Evolutionary conservation across 495 filamentous ascomycete genomes (phyloP).

Genomic region (Trypethelium eluteriae): DNA sequence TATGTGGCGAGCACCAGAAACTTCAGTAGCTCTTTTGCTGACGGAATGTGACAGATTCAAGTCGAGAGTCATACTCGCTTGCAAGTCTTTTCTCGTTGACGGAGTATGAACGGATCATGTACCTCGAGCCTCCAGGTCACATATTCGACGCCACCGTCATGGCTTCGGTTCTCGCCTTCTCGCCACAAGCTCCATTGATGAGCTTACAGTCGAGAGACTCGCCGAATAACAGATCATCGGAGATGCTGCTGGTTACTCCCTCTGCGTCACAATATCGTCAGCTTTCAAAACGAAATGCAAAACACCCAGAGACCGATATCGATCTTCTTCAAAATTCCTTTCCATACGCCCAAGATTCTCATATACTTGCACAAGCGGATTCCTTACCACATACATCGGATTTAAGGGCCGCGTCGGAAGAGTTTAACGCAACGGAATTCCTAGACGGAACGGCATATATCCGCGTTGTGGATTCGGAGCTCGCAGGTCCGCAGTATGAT

Average conservation of each 20-base stretch:
- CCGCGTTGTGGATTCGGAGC: constrained; percentile 38
- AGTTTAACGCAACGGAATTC: constrained; percentile 38
- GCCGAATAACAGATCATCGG: constrained; percentile 23
- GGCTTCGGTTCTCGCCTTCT: constrained; percentile 40
- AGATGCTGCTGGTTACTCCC: constrained; percentile 32
- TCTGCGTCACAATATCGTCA: constrained; percentile 20
- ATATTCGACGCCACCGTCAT: constrained; percentile 38
- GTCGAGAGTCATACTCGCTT: constrained; percentile 33
- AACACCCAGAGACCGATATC: constrained; percentile 24
- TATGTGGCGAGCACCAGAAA: constrained; percentile 13
- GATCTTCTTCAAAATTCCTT: constrained; percentile 30
- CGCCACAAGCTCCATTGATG: constrained; percentile 26
- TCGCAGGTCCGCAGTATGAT: constrained; percentile 43
- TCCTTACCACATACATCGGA: constrained; percentile 18
- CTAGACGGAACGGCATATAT: constrained; percentile 37
- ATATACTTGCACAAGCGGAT: neutral
- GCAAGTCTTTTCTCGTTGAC: constrained; percentile 36
- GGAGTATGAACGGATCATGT: constrained; percentile 40
- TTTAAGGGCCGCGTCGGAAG: constrained; percentile 19
- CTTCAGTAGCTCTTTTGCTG: neutral
- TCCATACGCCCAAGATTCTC: constrained; percentile 15
- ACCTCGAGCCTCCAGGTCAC: constrained; percentile 36
- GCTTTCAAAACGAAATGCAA: constrained; percentile 20
- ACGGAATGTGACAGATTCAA: constrained; percentile 19
- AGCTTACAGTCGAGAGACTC: constrained; percentile 32